Percentiles rank a stretch among this genome's conserved stretches.
Conservation (phyloP, 2,329 filamentous ascomycete genomes). For the Decorospora gaudefroyi region DNA sequence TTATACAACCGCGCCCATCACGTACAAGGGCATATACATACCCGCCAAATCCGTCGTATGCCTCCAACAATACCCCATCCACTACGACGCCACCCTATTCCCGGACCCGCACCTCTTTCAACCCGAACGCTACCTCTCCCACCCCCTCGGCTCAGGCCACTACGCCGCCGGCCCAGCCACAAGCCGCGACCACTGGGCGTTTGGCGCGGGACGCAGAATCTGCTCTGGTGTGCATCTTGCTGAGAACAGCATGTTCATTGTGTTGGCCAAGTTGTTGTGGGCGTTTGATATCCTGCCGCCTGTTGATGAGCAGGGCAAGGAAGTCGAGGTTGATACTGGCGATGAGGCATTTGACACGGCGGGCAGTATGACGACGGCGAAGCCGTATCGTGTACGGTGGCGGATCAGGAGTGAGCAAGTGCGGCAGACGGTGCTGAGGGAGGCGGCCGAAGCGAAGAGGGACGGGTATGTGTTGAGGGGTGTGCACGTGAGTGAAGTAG, state of each 20-base stretch:
- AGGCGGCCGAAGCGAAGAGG: constrained; percentile 34
- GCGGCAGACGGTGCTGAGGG: constrained; percentile 26
- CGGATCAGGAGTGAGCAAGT: constrained; percentile 30
- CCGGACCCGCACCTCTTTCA: constrained; percentile 48
- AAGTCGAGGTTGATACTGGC: constrained; percentile 43
- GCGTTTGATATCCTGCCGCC: constrained; percentile 53
- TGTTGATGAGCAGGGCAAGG: constrained; percentile 43
- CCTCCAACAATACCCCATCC: constrained; percentile 37
- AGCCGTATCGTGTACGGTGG: constrained; percentile 37
- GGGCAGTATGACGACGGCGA: constrained; percentile 42
- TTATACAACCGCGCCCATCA: constrained; percentile 44
- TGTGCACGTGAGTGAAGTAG: constrained; percentile 36
- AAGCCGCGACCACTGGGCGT: constrained; percentile 43
- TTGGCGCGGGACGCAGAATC: constrained; percentile 52
- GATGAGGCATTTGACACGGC: constrained; percentile 42
- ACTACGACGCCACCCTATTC: constrained; percentile 47
- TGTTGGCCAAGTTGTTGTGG: constrained; percentile 53
- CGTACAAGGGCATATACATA: constrained; percentile 51
- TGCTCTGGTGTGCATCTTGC: constrained; percentile 53
- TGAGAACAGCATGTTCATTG: constrained; percentile 51
- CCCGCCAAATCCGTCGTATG: constrained; percentile 48
- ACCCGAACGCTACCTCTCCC: constrained; percentile 51
- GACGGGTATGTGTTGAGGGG: constrained; percentile 43
- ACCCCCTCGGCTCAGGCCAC: constrained; percentile 34
- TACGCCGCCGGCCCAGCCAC: constrained; percentile 44